Evolutionary conservation across 73 alveolate species (phyloP), one percentile per base, ranked within the genome.

Genomic region (Urostyla sp.): DNA sequence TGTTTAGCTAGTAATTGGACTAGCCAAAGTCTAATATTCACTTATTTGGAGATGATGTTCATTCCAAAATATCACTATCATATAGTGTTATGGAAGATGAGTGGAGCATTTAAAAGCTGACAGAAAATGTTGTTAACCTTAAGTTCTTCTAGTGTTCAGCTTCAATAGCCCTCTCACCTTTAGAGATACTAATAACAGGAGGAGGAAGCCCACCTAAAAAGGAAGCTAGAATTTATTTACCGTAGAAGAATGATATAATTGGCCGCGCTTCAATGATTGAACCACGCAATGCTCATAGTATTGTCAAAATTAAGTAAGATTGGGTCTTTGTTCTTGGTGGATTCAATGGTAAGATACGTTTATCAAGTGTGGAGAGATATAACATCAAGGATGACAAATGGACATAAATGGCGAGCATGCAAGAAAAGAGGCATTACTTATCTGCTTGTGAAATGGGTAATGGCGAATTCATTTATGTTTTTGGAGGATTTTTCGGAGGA

Each of bases 401-500:
- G 88, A 20, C 73, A 15, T 73, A 40, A 21, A 43, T 77, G 57
- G 77, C 88, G 20, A 50, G 80, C 6, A 77, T 77, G 88, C 57
- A 58, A 20, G 60, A 77, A 43, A 59, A 77, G 80, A 35, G 88
- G 18, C 80, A 57, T 32, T 77, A 77, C 58, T 53, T 77, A 10
- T 27, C 59, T 24, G 88, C 88, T 21, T 57, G 80, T 28, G 32
- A 72, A 8, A 37, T 77, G 0, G 60, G 27, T 16, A 51, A 30
- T 26, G 88, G 60, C 18, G 88, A 77, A 31, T 54, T 59, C 53
- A 77, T 77, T 43, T 77, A 77, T 59, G 88, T 73, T 32, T 77
- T 77, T 34, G 88, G 88, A 27, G 88, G 88, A 8, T 77, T 77
- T 80, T 77, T 34, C 51, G 87, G 87, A 2, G 21, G 61, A 20